These are phyloP conservation scores for Cladorrhinum sp. DNA, from an alignment of 2,329 filamentous ascomycete genomes.

Conservation along the genomic window DNA sequence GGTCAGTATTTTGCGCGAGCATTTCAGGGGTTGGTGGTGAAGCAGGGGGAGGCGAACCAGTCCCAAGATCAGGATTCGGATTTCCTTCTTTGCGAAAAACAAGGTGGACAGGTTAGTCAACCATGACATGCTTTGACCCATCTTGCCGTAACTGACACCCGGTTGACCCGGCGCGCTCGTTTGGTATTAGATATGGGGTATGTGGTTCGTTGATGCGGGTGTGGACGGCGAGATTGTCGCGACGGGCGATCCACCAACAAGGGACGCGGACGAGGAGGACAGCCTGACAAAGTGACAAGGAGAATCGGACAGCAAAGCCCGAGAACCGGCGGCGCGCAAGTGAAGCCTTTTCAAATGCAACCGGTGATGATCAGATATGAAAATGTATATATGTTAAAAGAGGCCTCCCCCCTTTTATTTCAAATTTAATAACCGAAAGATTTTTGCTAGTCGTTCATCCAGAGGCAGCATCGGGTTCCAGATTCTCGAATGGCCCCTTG, in stretches of 20 bases:
- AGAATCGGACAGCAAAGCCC: background rate
- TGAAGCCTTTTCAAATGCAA: background rate
- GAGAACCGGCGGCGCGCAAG: background rate
- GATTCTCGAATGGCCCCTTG: slow-evolving; percentile 1
- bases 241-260: slow-evolving; percentile 4
- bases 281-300: slow-evolving; percentile 2
- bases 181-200: slow-evolving; percentile 1
- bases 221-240: slow-evolving; percentile 1
- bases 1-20: slow-evolving; percentile 18
- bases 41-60: slow-evolving; percentile 60
- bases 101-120: slow-evolving; percentile 68
- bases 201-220: background rate
- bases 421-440: slow-evolving; percentile 8
- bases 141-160: slow-evolving; percentile 37
- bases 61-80: slow-evolving; percentile 89
- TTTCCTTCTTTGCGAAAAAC: slow-evolving; percentile 94
- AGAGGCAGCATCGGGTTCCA: slow-evolving; percentile 8
- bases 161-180: slow-evolving; percentile 8
- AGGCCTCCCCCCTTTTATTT: background rate
- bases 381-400: background rate
- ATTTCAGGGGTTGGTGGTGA: slow-evolving; percentile 11
- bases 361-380: background rate
- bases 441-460: slow-evolving; percentile 18
- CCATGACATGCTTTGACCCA: slow-evolving; percentile 66
- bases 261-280: background rate